These are phyloP conservation scores for Leccinum boreale DNA, from an alignment of 768 basidiomycete genomes.

Conservation along the genomic window DNA sequence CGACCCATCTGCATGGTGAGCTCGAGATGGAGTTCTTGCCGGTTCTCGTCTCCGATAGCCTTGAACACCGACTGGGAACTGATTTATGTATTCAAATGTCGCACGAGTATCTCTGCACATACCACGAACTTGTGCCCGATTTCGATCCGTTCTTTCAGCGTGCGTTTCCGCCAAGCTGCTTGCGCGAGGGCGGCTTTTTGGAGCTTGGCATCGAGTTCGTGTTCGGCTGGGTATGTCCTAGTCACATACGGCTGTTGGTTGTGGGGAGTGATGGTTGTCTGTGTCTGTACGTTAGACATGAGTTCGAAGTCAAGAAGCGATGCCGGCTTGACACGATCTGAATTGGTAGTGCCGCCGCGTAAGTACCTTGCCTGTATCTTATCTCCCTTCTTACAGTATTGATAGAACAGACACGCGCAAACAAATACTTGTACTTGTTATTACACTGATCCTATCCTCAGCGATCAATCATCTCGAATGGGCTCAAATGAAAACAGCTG, in stretches of 20 bases:
- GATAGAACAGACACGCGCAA: no score
- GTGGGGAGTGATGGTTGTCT: slow-evolving; percentile 85
- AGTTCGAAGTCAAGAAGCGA: no score
- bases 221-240: slow-evolving; percentile 58
- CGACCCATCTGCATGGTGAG: slow-evolving; percentile 90
- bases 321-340: no score
- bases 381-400: no score
- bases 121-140: slow-evolving; percentile 73
- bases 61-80: slow-evolving; percentile 46
- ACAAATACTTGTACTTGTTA: no score
- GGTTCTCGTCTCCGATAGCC: slow-evolving; percentile 45
- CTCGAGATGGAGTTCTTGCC: slow-evolving; percentile 52
- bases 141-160: slow-evolving; percentile 61
- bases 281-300: slow-evolving; percentile 29
- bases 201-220: slow-evolving; percentile 62
- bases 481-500: no score
- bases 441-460: no score
- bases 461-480: no score
- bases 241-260: slow-evolving; percentile 57
- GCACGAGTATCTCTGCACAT: slow-evolving; percentile 27
- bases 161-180: slow-evolving; percentile 62
- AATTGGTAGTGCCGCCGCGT: no score
- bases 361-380: not conserved
- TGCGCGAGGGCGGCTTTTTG: slow-evolving; percentile 61
- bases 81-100: not conserved